Base-by-base conservation (phyloP, 805 yeast species). In the Babjeviella inositovora region DNA sequence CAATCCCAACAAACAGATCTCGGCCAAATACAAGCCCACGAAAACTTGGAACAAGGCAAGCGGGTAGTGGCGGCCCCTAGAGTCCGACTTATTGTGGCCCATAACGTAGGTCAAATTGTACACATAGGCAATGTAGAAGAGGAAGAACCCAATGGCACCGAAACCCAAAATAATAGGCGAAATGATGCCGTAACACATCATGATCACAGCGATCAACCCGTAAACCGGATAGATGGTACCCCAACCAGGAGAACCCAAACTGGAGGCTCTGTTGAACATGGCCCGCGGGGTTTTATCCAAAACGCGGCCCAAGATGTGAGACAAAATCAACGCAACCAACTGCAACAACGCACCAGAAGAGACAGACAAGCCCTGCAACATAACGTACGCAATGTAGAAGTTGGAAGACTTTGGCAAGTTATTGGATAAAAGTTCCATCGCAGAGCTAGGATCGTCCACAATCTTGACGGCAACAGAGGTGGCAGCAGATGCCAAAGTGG, bases 201-300 rank as follows among this genome's bases (percentile, higher is more conserved):
- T 61, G 35, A 90, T 73, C 17, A 79, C 72, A 7, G 72, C 67
- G 51, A 84, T 55, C 30, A 82, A 58, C 33, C 84, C 76, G 45
- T 72, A 73, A 7, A 62, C 55, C 6, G 96, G 95, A 49, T 77
- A 87, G 8, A 68, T 53, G 10, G 77, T 70, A 23, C 96, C 93
- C 79, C 85, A 84, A 13, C 67, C 62, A 20, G 85, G 77, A 19
- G 63, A 57, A 8, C 70, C 61, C 35, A 87, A 54, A 2, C 55
- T 59, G 43, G 67, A 68, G 42, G 49, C 66, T 39, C 94, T 70
- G 29, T 47, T 66, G 95, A 95, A 87, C 54, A 75, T 79, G 50
- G 81, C 73, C 52, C 97, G 71, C 30, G 97, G 97, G 5, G 97
- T 82, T 25, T 64, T 61, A 45, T 84, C 94, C 30, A 90, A 60